Evolutionary conservation across 805 yeast species (phyloP), one percentile per base, ranked within the genome.

Genomic region (Saccharomycopsis synnaedendra): DNA sequence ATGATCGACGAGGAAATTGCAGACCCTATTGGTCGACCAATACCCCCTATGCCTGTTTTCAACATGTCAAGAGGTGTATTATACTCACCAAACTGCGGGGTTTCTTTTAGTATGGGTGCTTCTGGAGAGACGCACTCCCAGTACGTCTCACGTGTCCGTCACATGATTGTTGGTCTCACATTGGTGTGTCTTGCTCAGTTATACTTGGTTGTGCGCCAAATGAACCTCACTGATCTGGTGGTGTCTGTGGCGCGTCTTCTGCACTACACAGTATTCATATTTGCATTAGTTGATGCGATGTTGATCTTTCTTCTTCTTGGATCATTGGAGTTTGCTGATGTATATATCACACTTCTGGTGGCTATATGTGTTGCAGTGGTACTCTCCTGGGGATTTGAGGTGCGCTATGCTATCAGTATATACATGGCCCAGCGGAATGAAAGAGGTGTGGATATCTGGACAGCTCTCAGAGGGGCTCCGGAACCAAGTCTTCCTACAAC

Each of bases 21-120:
- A 7, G 67, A 72, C 52, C 97, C 96, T 1, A 59, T 74, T n/a
- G 97, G 97, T 0, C 67, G 84, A 51, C 96, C 96, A 1, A 72
- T 80, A 10, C 70, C 73, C 11, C 50, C 58, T 1, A 59, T 81
- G 4, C 96, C 96, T 0, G 57, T 62, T 0, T 54, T 89, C 11
- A 65, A 64, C 33, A 57, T 89, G 6, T 60, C 71, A 2, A 63
- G 72, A 7, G 87, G 82, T 5, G 53, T 86, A 9, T 50, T 86
- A 19, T 88, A 85, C 58, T 86, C 96, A 0, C 97, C 97, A 0
- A 95, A 89, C 59, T 89, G 97, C 67, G 95, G 89, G 0, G 58
- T 82, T 3, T 59, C 74, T 2, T 51, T 85, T 4, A 60, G 64
- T 4, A 39, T 74, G 5, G 60, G 61, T 5, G 53, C 57, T 5